Percentiles rank a stretch among this genome's conserved stretches.
phyloP scores from a whole-genome alignment of 139 green algal genomes.

The Volvox africanus region DNA sequence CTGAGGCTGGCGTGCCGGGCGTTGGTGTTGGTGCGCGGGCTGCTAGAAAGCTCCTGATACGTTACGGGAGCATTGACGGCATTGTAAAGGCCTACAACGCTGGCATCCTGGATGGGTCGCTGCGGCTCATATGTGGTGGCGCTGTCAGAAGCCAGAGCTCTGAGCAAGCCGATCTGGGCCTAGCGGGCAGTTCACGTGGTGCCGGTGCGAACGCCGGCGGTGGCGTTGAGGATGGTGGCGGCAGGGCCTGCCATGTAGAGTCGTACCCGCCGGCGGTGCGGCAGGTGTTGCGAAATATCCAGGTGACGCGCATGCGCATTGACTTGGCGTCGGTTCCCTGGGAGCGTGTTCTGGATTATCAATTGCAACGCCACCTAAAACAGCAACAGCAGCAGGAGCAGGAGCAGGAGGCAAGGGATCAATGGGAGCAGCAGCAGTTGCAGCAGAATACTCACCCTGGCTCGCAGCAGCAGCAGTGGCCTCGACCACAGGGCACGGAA shows the following conservation, averaged over 20 bases:
- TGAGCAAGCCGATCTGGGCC: too few relatives aligned
- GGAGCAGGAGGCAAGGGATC: neutral
- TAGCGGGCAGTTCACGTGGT: too few relatives aligned
- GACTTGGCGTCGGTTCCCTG: neutral
- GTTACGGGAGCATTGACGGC: conserved; percentile 11
- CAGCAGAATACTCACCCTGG: too few relatives aligned
- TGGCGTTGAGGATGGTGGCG: too few relatives aligned
- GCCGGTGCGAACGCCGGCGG: too few relatives aligned
- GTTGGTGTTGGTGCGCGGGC: neutral
- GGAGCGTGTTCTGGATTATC: neutral
- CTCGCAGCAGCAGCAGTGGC: too few relatives aligned
- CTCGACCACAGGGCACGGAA: neutral
- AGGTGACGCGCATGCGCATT: neutral
- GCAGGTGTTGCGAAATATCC: conserved; percentile 21
- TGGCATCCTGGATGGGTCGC: neutral
- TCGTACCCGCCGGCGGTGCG: neutral
- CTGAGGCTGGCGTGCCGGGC: conserved; percentile 25
- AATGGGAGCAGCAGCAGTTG: neutral
- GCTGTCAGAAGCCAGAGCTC: too few relatives aligned
- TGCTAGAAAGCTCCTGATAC: neutral
- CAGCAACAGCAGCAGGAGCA: conserved; percentile 1
- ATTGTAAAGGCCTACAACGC: neutral
- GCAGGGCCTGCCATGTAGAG: neutral
- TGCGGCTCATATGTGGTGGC: neutral
- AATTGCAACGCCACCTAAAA: neutral